Base-by-base conservation (phyloP, 2,329 filamentous ascomycete species). In the Cladosporium phlei region DNA sequence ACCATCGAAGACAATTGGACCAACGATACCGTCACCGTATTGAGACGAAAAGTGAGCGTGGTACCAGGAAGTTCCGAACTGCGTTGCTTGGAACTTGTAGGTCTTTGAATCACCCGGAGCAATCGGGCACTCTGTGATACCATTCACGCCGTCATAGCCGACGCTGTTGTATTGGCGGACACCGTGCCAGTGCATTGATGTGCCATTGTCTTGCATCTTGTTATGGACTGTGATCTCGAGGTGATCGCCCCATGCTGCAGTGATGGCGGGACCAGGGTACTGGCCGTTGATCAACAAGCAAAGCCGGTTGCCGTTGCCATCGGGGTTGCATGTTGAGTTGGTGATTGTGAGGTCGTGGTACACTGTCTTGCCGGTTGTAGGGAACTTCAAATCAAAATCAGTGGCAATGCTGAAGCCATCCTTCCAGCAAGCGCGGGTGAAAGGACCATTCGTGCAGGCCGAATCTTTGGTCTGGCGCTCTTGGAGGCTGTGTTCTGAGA, bases 191-290 rank as follows among this genome's bases (percentile, higher is more conserved):
- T 85, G 81, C 14, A 83, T 75, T 7, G 71, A 71, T 6, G 79
- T 83, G 24, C 79, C 79, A 51, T 84, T 83, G 51, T 71, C 59
- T 7, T 65, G 64, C 64, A 72, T 44, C 37, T 68, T 55, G 59
- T 82, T 85, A 25, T 66, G 75, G 5, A 84, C 72, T 6, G 33
- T 47, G 35, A 47, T 40, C 27, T 39, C 59, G 3, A 81, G 65
- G 28, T 51, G 65, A 40, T 71, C 66, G 20, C 65, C 70, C 70
- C 72, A 49, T 57, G 65, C 57, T 53, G 66, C 82, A 50, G 76
- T 73, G 46, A 88, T 78, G 11, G 73, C 69, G 2, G 83, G 83
- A 0, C 82, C 85, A 79, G 53, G 78, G 80, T 70, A n/a, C 32
- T 79, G 74, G 5, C 77, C 79, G 57, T 85, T 83, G 59, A 85